phyloP scores from a whole-genome alignment of 2,329 filamentous ascomycete species.

The Xylaria hypoxylon region DNA sequence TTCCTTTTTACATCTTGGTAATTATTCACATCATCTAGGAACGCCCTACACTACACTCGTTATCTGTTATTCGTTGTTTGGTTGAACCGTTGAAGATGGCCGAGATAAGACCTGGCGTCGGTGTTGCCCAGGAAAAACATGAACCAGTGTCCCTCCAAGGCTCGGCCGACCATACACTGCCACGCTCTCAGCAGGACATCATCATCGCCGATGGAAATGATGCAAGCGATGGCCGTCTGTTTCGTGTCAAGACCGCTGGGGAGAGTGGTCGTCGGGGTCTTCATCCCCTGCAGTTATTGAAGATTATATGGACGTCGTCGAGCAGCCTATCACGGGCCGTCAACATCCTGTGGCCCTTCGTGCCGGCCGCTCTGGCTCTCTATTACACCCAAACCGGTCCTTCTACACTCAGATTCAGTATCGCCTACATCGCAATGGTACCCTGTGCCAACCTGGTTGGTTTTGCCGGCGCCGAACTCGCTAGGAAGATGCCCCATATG shows the following conservation, averaged over 20 bases:
- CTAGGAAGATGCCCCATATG: conserved; percentile 80
- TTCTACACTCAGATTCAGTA: conserved; percentile 73
- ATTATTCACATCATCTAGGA: not conserved
- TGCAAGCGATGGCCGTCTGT: conserved; percentile 33
- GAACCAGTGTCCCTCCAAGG: conserved; percentile 35
- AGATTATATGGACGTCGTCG: conserved; percentile 72
- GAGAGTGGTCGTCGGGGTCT: conserved; percentile 77
- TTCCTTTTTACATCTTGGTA: not conserved
- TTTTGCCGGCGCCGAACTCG: conserved; percentile 78
- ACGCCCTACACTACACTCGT: not conserved
- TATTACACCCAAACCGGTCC: conserved; percentile 56
- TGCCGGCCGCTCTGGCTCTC: conserved; percentile 77
- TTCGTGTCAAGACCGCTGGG: conserved; percentile 58
- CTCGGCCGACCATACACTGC: conserved; percentile 45
- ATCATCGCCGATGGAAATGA: conserved; percentile 5
- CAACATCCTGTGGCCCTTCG: conserved; percentile 80
- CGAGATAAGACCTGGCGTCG: conserved; percentile 5
- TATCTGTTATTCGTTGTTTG: not conserved
- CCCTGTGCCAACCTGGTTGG: conserved; percentile 81
- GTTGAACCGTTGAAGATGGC: conserved; percentile 29
- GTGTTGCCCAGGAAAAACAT: conserved; percentile 39
- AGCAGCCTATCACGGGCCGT: conserved; percentile 72
- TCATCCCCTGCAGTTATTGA: conserved; percentile 72
- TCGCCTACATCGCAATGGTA: conserved; percentile 82
- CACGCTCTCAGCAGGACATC: conserved; percentile 44